phyloP scores from a whole-genome alignment of 495 filamentous ascomycete genomes.

The Neurospora terricola region DNA sequence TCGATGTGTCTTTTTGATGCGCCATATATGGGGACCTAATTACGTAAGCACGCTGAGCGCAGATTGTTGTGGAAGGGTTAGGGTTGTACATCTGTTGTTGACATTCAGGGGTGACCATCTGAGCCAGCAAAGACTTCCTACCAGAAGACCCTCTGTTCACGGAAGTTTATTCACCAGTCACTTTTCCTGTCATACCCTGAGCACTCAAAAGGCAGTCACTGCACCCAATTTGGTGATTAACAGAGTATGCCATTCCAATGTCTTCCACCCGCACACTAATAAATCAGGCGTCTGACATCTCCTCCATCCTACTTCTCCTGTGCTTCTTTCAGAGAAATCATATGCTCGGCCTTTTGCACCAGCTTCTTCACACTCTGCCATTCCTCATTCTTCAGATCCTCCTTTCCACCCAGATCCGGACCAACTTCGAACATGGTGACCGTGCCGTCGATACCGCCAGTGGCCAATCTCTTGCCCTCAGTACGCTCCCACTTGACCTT shows the following conservation, averaged over 20 bases:
- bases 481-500: constrained; percentile 86
- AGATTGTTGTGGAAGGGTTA: not conserved
- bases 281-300: not conserved
- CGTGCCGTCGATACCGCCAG: constrained; percentile 81
- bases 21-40: not conserved
- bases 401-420: constrained; percentile 67
- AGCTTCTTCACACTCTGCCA: constrained; percentile 86
- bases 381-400: constrained; percentile 72
- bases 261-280: not conserved
- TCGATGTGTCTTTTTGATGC: not conserved
- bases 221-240: not conserved
- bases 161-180: not conserved
- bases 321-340: not conserved
- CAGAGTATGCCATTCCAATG: not conserved
- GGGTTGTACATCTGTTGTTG: not conserved
- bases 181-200: not conserved
- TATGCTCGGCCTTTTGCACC: constrained; percentile 53
- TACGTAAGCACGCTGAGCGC: not conserved
- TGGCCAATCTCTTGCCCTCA: constrained; percentile 77
- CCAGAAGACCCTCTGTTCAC: not conserved
- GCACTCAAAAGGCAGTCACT: not conserved
- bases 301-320: not conserved
- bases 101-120: not conserved
- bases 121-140: not conserved
- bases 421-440: constrained; percentile 93